A percentile compares a stretch with the other conserved stretches of the same genome.
Conservation (phyloP, 208 protist species). For the Wallacemonas rigidus region DNA sequence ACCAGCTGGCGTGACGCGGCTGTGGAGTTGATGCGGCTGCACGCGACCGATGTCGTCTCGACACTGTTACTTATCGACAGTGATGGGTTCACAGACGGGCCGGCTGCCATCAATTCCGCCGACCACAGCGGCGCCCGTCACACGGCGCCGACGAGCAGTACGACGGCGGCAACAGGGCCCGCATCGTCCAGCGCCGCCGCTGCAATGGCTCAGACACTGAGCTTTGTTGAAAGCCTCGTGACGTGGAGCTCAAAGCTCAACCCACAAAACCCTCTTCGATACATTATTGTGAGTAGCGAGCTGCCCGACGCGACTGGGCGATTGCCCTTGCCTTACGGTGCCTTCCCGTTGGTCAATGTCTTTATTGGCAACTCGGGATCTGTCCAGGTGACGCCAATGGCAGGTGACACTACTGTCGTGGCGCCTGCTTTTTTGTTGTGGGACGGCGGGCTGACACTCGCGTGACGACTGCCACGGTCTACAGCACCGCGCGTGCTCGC, state of each 20-base stretch:
- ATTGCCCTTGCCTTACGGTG: constrained; percentile 40
- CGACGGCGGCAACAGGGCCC: no score
- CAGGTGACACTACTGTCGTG: constrained; percentile 21
- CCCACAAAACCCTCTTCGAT: constrained; percentile 28
- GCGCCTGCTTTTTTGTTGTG: constrained; percentile 31
- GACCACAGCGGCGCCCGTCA: no score
- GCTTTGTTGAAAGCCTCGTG: constrained; percentile 9
- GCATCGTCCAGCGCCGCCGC: not conserved
- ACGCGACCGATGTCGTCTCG: constrained; percentile 24
- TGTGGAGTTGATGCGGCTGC: constrained; percentile 45
- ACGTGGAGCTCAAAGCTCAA: not conserved
- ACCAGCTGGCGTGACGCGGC: constrained; percentile 31
- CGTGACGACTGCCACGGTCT: not conserved
- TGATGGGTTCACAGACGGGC: constrained; percentile 43
- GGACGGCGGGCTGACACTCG: constrained; percentile 35
- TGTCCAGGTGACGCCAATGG: constrained; percentile 41
- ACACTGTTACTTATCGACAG: constrained; percentile 56
- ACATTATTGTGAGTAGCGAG: constrained; percentile 51
- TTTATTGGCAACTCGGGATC: constrained; percentile 41
- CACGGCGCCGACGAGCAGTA: no score
- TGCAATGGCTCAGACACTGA: constrained; percentile 6
- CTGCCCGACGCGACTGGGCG: constrained; percentile 14
- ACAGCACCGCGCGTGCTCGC: no score
- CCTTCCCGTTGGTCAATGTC: constrained; percentile 54
- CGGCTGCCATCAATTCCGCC: not conserved